Conservation (phyloP, 306 rosid genomes). For the Casuarina equisetifolia region DNA sequence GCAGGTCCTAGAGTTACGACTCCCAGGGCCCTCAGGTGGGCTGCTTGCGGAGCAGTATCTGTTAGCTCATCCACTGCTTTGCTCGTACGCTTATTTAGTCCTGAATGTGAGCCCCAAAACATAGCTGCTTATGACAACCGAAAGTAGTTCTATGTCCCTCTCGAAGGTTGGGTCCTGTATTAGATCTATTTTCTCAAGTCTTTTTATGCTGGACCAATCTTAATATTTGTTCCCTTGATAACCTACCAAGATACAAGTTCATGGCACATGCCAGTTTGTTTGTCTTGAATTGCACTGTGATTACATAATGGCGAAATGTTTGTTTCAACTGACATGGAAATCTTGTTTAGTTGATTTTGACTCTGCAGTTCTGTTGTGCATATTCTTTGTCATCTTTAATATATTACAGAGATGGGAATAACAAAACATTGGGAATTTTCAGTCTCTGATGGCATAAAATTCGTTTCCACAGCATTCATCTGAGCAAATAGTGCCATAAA, state of each 20-base stretch:
- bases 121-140: conserved; percentile 84
- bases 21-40: conserved; percentile 90
- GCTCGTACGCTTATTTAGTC: conserved; percentile 81
- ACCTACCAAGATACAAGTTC: background rate
- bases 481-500: no score
- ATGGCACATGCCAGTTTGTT: background rate
- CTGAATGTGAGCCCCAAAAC: conserved; percentile 97
- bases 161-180: background rate
- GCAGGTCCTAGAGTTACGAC: conserved; percentile 86
- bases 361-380: no score
- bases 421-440: no score
- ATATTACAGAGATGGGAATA: no score
- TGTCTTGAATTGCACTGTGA: background rate
- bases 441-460: no score
- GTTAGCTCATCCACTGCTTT: conserved; percentile 76
- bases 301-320: background rate
- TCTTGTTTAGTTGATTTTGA: background rate
- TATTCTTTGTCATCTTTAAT: no score
- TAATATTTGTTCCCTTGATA: background rate
- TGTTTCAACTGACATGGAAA: background rate
- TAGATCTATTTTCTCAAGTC: background rate
- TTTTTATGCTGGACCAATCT: background rate
- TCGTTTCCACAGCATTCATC: no score
- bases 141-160: conserved; percentile 30
- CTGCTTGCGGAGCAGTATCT: conserved; percentile 78